Evolutionary conservation across 2,329 filamentous ascomycete genomes (phyloP), one percentile per base, ranked within the genome.

Genomic region (Apiospora koreana): DNA sequence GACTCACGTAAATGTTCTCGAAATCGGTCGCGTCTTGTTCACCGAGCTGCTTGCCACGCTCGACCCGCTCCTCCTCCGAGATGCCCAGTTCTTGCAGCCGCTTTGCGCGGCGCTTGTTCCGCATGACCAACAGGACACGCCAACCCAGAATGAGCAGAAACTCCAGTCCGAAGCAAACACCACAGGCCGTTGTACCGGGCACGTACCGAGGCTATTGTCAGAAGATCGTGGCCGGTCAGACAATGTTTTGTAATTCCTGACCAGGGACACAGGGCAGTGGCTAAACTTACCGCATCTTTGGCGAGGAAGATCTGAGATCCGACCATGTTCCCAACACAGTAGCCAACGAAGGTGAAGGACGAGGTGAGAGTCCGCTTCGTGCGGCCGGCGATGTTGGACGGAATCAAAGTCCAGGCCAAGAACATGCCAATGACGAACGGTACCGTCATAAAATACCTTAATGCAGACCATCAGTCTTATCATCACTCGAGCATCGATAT

Each of bases 281-380:
- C 2, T 23, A 7, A 6, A 73, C 79, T n/a, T 74, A 80, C 78
- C 0, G 82, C 82, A 71, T 85, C 84, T 28, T 76, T 77, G 5
- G 78, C 74, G 65, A 80, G 79, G 77, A 85, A 86, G 67, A 86
- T 84, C 73, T 85, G 83, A 9, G 81, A 81, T 5, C 84, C 83
- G 2, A 79, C 79, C 80, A 85, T 85, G 73, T 85, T 86, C 2
- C 84, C 84, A 9, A 71, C 70, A 18, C 70, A 71, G 28, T 71
- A 71, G 2, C 70, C 70, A 8, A 71, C 68, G 14, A 71, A 71
- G 6, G 70, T 69, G 54, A 71, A 71, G 10, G 70, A 71, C 6
- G 70, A 71, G 10, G 70, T 71, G 14, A 71, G 65, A 2, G 70
- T 71, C 31, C 70, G 14, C 28, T 86, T 86, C 0, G 84, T 86